Percentiles rank a stretch among this genome's conserved stretches.
These are phyloP conservation scores for Sugiyamaella neomexicana DNA, from an alignment of 1,139 yeast genomes.

Conservation along the genomic window DNA sequence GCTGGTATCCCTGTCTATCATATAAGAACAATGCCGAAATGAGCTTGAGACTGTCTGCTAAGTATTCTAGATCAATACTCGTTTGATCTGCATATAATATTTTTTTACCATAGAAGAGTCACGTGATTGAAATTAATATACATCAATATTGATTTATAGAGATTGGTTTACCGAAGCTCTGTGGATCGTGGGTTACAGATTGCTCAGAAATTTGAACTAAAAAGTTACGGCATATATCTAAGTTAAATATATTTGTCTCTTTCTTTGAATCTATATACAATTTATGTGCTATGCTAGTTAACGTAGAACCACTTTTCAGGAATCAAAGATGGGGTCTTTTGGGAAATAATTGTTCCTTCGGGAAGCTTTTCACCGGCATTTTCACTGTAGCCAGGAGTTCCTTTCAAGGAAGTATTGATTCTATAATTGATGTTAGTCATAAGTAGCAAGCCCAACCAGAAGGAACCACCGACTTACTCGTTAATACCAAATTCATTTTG, in stretches of 20 bases:
- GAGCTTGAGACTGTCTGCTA: no score
- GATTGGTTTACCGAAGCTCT: neutral
- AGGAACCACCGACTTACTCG: constrained; percentile 7
- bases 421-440: constrained; percentile 8
- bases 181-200: no score
- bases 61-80: no score
- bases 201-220: no score
- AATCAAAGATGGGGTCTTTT: neutral
- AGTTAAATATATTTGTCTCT: no score
- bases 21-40: no score
- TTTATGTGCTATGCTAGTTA: neutral
- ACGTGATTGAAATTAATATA: neutral
- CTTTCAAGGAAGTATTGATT: constrained; percentile 19
- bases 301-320: constrained; percentile 17
- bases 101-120: no score
- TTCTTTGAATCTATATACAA: constrained; percentile 2
- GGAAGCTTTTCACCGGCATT: constrained; percentile 13
- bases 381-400: constrained; percentile 23
- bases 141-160: neutral
- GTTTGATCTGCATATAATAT: no score
- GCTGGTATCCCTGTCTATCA: no score
- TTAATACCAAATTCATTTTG: constrained; percentile 4
- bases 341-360: constrained; percentile 2
- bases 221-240: no score
- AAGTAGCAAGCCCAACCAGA: neutral